These are phyloP conservation scores for Pichia inconspicua DNA, from an alignment of 1,139 yeast genomes.

Conservation along the genomic window DNA sequence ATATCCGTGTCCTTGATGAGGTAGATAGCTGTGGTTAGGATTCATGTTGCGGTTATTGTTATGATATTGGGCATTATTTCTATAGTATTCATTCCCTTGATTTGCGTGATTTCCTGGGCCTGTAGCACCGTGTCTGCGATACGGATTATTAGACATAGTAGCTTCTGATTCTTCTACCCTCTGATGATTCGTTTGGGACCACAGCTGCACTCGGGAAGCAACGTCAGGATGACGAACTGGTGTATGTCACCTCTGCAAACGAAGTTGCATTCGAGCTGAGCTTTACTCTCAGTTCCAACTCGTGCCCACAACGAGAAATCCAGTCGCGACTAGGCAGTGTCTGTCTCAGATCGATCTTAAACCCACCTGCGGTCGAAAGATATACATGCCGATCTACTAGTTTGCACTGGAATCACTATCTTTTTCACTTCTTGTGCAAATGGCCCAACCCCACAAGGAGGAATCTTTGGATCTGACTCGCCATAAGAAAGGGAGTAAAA, in stretches of 20 bases:
- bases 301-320: too few species aligned
- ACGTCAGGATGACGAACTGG: too few species aligned
- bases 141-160: slow-evolving; percentile 10
- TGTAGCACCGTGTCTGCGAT: slow-evolving; percentile 8
- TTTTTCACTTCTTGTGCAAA: neutral
- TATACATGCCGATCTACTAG: too few species aligned
- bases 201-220: too few species aligned
- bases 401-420: too few species aligned
- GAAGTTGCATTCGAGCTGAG: too few species aligned
- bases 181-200: too few species aligned
- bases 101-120: slow-evolving; percentile 4
- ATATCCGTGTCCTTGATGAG: neutral
- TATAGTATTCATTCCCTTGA: slow-evolving; percentile 9
- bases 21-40: neutral
- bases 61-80: slow-evolving; percentile 7
- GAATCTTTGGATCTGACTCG: neutral
- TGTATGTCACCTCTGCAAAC: too few species aligned
- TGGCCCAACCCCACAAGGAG: neutral
- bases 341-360: neutral
- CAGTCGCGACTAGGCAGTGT: too few species aligned
- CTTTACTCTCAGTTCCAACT: too few species aligned
- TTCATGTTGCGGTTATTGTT: slow-evolving; percentile 3
- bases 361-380: neutral
- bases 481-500: slow-evolving; percentile 1
- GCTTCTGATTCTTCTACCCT: too few species aligned